Conservation (phyloP, 768 basidiomycete species). For the Amanita rimosa region DNA sequence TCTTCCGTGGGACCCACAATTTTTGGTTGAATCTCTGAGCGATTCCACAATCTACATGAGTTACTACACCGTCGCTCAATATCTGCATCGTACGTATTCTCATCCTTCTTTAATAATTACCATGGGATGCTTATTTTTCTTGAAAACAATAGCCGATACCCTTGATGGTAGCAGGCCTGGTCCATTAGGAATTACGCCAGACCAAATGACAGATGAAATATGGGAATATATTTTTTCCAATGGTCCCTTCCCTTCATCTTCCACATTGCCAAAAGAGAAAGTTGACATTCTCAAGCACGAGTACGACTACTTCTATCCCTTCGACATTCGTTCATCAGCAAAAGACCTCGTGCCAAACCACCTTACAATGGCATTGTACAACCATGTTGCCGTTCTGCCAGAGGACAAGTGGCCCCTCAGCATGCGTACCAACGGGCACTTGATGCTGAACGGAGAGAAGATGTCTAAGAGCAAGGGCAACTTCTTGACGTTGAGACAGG, state of each 20-base stretch:
- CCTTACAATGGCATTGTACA: slow-evolving; percentile 88
- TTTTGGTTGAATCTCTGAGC: slow-evolving; percentile 92
- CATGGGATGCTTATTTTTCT: neutral
- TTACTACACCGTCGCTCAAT: slow-evolving; percentile 91
- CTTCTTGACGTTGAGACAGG: slow-evolving; percentile 80
- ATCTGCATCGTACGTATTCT: slow-evolving; percentile 67
- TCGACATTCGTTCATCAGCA: slow-evolving; percentile 95
- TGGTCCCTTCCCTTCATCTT: slow-evolving; percentile 60
- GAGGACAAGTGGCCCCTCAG: slow-evolving; percentile 82
- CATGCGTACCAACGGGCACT: slow-evolving; percentile 92
- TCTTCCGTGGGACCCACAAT: slow-evolving; percentile 93
- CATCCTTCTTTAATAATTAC: neutral
- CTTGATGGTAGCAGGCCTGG: slow-evolving; percentile 75
- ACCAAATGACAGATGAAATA: slow-evolving; percentile 94
- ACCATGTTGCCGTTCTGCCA: slow-evolving; percentile 92
- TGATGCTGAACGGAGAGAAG: slow-evolving; percentile 97
- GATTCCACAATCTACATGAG: slow-evolving; percentile 99
- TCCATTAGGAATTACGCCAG: slow-evolving; percentile 72
- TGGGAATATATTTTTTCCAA: slow-evolving; percentile 91
- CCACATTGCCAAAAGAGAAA: slow-evolving; percentile 63
- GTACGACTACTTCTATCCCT: slow-evolving; percentile 95
- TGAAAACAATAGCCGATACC: slow-evolving; percentile 35
- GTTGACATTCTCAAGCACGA: slow-evolving; percentile 80
- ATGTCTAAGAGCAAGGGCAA: slow-evolving; percentile 99
- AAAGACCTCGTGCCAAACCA: slow-evolving; percentile 97